phyloP scores from a whole-genome alignment of 2,329 filamentous ascomycete genomes.

The Cordyceps tenuipes region DNA sequence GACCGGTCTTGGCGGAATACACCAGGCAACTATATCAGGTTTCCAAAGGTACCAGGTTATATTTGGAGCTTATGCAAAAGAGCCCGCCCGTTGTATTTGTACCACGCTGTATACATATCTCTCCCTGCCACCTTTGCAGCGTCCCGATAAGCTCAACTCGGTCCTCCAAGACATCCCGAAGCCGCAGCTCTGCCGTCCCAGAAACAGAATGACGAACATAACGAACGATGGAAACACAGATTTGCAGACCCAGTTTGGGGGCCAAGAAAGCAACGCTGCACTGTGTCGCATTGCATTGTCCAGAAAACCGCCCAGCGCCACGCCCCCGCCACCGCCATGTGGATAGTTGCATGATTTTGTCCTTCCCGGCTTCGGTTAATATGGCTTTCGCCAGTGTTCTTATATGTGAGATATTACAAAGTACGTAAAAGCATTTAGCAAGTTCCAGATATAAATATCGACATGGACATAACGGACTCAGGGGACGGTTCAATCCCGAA shows the following conservation, averaged over 20 bases:
- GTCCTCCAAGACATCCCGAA: too few relatives aligned
- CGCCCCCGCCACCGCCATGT: neutral
- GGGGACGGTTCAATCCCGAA: too few relatives aligned
- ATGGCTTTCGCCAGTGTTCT: neutral
- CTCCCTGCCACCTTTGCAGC: too few relatives aligned
- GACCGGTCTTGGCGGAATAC: too few relatives aligned
- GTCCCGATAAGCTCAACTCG: too few relatives aligned
- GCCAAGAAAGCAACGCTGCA: neutral
- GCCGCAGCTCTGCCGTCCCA: too few relatives aligned
- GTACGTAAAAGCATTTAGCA: neutral
- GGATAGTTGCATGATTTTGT: neutral
- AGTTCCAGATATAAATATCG: too few relatives aligned
- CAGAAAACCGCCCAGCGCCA: neutral
- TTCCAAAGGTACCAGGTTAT: too few relatives aligned
- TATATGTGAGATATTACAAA: neutral
- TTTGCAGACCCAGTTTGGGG: neutral
- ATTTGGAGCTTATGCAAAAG: too few relatives aligned
- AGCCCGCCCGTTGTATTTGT: too few relatives aligned
- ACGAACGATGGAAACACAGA: neutral
- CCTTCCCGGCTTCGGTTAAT: neutral
- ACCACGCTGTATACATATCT: too few relatives aligned
- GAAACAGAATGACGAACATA: neutral
- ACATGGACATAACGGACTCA: neutral
- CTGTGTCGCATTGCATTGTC: neutral
- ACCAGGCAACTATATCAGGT: too few relatives aligned